A percentile compares a stretch with the other conserved stretches of the same genome.
Conservation (phyloP, 257 asterid genomes). For the Osmanthus fragrans region DNA sequence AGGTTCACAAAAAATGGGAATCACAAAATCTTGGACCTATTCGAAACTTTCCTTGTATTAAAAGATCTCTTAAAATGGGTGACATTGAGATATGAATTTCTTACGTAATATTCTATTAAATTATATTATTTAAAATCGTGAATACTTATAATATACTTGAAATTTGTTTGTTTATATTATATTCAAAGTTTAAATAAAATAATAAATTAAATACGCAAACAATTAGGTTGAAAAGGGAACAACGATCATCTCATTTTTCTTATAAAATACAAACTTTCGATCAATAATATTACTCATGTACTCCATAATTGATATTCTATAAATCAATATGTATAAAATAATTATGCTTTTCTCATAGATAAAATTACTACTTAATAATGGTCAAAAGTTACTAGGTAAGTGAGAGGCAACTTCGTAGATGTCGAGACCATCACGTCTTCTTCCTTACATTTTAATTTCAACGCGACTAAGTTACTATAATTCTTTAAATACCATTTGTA, state of each 20-base stretch:
- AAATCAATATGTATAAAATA: not conserved
- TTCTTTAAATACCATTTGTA: not conserved
- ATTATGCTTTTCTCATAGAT: not conserved
- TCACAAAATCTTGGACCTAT: not conserved
- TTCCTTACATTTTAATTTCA: not conserved
- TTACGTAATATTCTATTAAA: not conserved
- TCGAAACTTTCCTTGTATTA: not conserved
- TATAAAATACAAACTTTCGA: not conserved
- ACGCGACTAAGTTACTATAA: not conserved
- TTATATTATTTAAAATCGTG: not conserved
- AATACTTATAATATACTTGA: too few relatives aligned
- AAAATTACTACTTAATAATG: not conserved
- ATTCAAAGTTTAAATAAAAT: too few relatives aligned
- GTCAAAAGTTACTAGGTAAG: slow-evolving; percentile 15
- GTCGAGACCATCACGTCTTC: not conserved
- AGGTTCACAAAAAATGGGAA: not conserved
- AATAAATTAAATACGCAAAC: too few relatives aligned
- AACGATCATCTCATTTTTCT: too few relatives aligned
- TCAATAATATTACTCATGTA: not conserved
- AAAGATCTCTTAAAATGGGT: not conserved
- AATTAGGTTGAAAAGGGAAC: too few relatives aligned
- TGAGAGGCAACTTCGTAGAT: slow-evolving; percentile 17
- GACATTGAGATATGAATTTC: not conserved
- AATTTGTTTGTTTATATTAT: too few relatives aligned
- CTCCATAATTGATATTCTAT: not conserved